phyloP scores from a whole-genome alignment of 2,329 filamentous ascomycete genomes.

The Xylariaceae sp. region DNA sequence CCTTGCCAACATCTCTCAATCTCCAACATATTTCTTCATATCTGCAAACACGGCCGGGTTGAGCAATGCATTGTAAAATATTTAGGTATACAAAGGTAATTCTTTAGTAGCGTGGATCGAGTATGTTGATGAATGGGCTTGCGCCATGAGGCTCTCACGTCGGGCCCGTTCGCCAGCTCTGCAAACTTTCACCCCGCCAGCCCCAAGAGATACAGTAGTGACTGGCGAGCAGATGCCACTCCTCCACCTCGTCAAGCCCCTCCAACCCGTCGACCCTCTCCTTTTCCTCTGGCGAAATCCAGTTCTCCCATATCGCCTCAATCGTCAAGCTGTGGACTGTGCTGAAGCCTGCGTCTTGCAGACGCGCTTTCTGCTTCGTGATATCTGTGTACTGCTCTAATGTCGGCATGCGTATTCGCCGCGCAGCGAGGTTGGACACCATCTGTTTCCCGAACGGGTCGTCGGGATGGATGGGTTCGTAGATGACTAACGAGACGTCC shows the following conservation, averaged over 20 bases:
- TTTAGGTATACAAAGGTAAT: too few species aligned
- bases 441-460: slow-evolving; percentile 90
- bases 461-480: slow-evolving; percentile 80
- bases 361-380: slow-evolving; percentile 59
- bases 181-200: slow-evolving; percentile 54
- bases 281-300: slow-evolving; percentile 67
- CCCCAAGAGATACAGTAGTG: slow-evolving; percentile 93
- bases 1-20: too few species aligned
- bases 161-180: slow-evolving; percentile 16
- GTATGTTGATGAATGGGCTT: too few species aligned
- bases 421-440: slow-evolving; percentile 78
- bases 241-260: slow-evolving; percentile 90
- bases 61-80: too few species aligned
- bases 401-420: slow-evolving; percentile 81
- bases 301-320: slow-evolving; percentile 64
- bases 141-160: too few species aligned
- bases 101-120: too few species aligned
- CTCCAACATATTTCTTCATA: too few species aligned
- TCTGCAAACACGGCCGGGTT: too few species aligned
- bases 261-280: slow-evolving; percentile 74
- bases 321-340: slow-evolving; percentile 40
- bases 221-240: slow-evolving; percentile 78
- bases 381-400: slow-evolving; percentile 66
- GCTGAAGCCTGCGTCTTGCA: slow-evolving; percentile 62
- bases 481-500: slow-evolving; percentile 61